Base-by-base conservation (phyloP, 164 flowering plant species). In the Magnolia sinica region DNA sequence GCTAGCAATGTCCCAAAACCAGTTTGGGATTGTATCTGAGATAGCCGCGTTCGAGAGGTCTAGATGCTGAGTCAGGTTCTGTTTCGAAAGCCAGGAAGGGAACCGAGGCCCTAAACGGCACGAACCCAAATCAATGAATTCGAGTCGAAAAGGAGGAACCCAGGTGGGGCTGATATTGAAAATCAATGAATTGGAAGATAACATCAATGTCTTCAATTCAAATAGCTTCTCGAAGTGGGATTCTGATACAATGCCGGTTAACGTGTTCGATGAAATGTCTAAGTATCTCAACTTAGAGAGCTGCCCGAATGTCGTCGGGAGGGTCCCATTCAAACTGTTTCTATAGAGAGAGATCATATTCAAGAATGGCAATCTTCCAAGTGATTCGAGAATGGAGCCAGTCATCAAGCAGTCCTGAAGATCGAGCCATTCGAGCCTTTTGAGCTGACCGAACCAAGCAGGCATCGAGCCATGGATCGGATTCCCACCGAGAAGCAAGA, bases 181-280 rank as follows among this genome's bases (percentile, higher is more conserved):
- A 52, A 14, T 37, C 67, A 73, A 55, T 8, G 51, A n/a, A 8
- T 52, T 73, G 29, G 29, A 37, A 1, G 51, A 49, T 20, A 50
- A 14, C 9, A 8, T 3, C 20, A 73, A 65, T 0, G 1, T 3
- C 20, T 73, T 18, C 20, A 73, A 63, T 37, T 31, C 64, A 45
- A 7, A 50, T 1, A 73, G 49, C 2, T 73, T 73, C 2, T 19
- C 19, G 11, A 73, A 65, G 22, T 73, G 72, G 24, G 13, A 50
- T 76, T 82, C 84, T 65, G 78, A 68, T 3, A 82, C 10, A n/a
- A 27, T 27, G 20, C 84, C 84, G 8, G 64, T 68, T 8, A 79
- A 71, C 7, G 24, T 22, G 20, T 82, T 82, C 3, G 8, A 2
- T 13, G 78, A 37, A 4, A 82, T 1, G 11, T 20, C 10, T 20